Percentiles rank a stretch among this genome's conserved stretches.
phyloP scores from a whole-genome alignment of 305 asterid genomes.

The Fraxinus nigra region DNA sequence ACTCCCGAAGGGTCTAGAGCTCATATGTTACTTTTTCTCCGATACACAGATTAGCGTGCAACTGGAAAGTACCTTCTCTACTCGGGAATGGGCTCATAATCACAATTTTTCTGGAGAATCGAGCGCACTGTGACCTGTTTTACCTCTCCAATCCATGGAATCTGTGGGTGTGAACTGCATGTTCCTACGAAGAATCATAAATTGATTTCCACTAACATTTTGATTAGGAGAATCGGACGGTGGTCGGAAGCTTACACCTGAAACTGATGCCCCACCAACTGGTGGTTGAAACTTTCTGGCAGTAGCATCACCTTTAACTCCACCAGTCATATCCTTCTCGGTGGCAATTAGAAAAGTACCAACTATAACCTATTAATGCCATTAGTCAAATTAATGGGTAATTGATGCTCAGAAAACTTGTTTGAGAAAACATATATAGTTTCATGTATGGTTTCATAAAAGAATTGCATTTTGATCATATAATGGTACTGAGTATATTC shows the following conservation, averaged over 20 bases:
- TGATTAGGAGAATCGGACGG: constrained; percentile 40
- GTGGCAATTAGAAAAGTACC: constrained; percentile 43
- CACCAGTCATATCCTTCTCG: constrained; percentile 30
- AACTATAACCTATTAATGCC: constrained; percentile 40
- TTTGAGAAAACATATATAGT: not conserved
- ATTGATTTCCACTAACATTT: constrained; percentile 44
- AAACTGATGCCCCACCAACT: constrained; percentile 36
- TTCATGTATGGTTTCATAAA: not conserved
- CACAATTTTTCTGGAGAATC: constrained; percentile 48
- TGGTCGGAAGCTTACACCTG: constrained; percentile 40
- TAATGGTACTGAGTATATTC: not conserved
- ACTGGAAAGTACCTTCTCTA: constrained; percentile 11
- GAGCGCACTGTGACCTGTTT: not conserved
- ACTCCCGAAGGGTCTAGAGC: not conserved
- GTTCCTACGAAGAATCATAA: constrained; percentile 33
- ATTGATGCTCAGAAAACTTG: not conserved
- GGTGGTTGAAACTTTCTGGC: constrained; percentile 40
- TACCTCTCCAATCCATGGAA: constrained; percentile 40
- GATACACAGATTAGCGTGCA: not conserved
- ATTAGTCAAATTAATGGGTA: not conserved
- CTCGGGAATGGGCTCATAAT: constrained; percentile 32
- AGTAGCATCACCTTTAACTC: constrained; percentile 3
- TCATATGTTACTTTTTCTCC: not conserved
- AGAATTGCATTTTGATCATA: not conserved
- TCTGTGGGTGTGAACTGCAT: constrained; percentile 35